Percentiles rank a stretch among this genome's conserved stretches.
phyloP scores from a whole-genome alignment of 2,329 filamentous ascomycete genomes.

The Clathrospora elynae region DNA sequence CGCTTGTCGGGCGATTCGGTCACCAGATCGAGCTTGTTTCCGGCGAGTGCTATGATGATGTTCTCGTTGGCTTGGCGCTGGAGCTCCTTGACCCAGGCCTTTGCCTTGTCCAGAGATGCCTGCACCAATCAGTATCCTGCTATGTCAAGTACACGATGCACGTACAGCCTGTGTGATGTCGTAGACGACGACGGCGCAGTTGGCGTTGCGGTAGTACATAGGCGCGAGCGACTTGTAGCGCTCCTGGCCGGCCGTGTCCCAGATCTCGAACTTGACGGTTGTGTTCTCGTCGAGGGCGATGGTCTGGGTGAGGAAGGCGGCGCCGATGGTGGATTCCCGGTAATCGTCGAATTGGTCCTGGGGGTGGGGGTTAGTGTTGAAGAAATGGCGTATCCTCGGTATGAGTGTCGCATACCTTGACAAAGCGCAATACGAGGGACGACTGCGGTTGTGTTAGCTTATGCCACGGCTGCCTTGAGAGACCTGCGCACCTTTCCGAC shows the following conservation, averaged over 20 bases:
- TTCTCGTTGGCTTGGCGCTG: constrained; percentile 99
- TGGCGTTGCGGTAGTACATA: constrained; percentile 99
- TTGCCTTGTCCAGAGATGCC: constrained; percentile 98
- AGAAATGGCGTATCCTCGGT: no score
- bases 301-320: constrained; percentile 97
- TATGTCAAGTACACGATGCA: constrained; percentile 23
- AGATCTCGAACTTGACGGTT: constrained; percentile 99
- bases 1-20: constrained; percentile 95
- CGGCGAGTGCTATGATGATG: constrained; percentile 96
- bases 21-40: constrained; percentile 92
- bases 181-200: constrained; percentile 98
- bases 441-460: constrained; percentile 65
- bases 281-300: constrained; percentile 98
- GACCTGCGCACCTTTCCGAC: constrained; percentile 82
- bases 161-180: constrained; percentile 98
- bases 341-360: constrained; percentile 99
- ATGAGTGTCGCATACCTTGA: constrained; percentile 80
- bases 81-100: constrained; percentile 98
- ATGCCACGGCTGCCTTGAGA: constrained; percentile 32
- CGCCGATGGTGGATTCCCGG: constrained; percentile 96
- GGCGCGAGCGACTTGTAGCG: constrained; percentile 98
- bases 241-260: constrained; percentile 90
- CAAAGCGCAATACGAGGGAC: constrained; percentile 95
- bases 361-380: neutral
- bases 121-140: constrained; percentile 50